Base-by-base conservation (phyloP, 768 basidiomycete species). In the Cystobasidium onofrii region DNA sequence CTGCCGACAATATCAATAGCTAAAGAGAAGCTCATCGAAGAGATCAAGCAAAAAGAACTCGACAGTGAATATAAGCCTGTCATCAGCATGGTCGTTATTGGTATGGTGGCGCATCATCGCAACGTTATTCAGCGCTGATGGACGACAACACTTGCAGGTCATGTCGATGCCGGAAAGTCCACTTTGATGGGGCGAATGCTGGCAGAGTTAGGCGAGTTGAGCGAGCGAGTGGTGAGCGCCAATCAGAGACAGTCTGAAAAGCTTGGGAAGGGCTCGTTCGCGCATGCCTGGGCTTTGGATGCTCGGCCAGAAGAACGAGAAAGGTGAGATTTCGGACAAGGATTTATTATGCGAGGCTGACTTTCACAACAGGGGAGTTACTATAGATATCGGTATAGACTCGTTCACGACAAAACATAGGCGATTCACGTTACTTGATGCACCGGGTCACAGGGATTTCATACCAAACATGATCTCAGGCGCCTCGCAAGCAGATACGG, bases 401-500 rank as follows among this genome's bases (percentile, higher is more conserved):
- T 78, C 76, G 0, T 79, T 54, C 83, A 92, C 85, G 4, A 97
- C 93, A 0, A 83, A 87, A 0, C 85, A 88, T 76, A 86, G 90
- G 63, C 86, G 87, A 75, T 88, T 98, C 76, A 96, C 92, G 0
- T 86, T 99, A n/a, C 86, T 99, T 34, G 96, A 99, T 78, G 95
- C 95, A 0, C 96, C 96, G 0, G 96, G 96, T 0, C 96, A 99
- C 81, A 89, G 88, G 76, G 96, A 99, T 79, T 98, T 98, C 78
- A 90, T 99, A 75, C 96, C 96, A 0, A 98, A 98, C 80, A 98
- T 98, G 95, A 99, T 99, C 65, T 97, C 94, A 0, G 96, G 96
- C 0, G 95, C 96, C 7, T 88, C 94, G 1, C 96, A 97, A 81
- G 96, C 95, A 0, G 96, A 98, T 77, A 91, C 91, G 60, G 92